These are phyloP conservation scores for Misopates orontium DNA, from an alignment of 257 asterid species.

Conservation along the genomic window DNA sequence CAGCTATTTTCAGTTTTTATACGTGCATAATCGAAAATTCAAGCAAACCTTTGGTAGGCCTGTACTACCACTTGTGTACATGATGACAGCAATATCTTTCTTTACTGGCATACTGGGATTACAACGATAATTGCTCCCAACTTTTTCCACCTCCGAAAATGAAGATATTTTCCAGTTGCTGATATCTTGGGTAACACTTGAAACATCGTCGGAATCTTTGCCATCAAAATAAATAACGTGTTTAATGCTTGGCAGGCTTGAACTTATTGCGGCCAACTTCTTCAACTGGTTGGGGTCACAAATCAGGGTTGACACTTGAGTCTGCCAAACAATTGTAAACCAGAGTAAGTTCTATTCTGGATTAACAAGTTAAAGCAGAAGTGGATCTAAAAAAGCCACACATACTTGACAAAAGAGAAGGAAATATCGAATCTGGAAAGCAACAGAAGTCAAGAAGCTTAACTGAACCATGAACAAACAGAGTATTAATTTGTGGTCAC, in stretches of 20 bases:
- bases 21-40: slow-evolving; percentile 4
- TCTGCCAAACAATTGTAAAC: slow-evolving; percentile 49
- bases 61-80: slow-evolving; percentile 98
- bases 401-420: slow-evolving; percentile 11
- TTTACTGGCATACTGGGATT: slow-evolving; percentile 63
- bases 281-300: slow-evolving; percentile 80
- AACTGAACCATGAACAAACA: slow-evolving; percentile 2
- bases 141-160: slow-evolving; percentile 71
- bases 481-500: slow-evolving; percentile 34
- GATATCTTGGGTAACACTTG: slow-evolving; percentile 34
- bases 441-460: neutral
- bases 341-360: slow-evolving; percentile 19
- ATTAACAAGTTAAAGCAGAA: neutral
- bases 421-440: neutral
- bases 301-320: slow-evolving; percentile 79
- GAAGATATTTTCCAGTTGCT: slow-evolving; percentile 60
- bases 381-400: slow-evolving; percentile 13
- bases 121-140: slow-evolving; percentile 61
- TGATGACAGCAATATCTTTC: slow-evolving; percentile 82
- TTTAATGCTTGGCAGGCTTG: slow-evolving; percentile 60
- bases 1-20: slow-evolving; percentile 15
- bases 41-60: slow-evolving; percentile 83
- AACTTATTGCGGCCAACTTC: slow-evolving; percentile 60
- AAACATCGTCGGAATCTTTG: slow-evolving; percentile 45
- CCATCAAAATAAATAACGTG: slow-evolving; percentile 71